phyloP scores from a whole-genome alignment of 768 basidiomycete species.

The Brasilioporus rufonigricans region DNA sequence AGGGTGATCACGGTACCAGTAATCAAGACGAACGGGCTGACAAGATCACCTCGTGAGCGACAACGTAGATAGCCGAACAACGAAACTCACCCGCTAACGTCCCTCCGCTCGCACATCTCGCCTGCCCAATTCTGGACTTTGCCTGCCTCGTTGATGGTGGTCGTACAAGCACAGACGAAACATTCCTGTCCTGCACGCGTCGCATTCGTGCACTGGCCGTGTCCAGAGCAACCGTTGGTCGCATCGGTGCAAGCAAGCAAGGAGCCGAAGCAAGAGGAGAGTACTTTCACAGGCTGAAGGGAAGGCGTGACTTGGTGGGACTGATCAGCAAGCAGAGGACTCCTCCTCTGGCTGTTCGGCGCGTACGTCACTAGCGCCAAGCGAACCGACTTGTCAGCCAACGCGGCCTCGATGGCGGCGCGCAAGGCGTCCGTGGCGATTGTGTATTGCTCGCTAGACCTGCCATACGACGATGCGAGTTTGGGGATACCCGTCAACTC shows the following conservation, averaged over 20 bases:
- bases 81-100: constrained; percentile 70
- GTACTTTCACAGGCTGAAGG: constrained; percentile 53
- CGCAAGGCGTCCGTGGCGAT: constrained; percentile 46
- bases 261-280: constrained; percentile 62
- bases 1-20: constrained; percentile 65
- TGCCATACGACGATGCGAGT: constrained; percentile 47
- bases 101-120: constrained; percentile 70
- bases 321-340: constrained; percentile 41
- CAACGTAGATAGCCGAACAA: neutral
- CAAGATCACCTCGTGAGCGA: neutral
- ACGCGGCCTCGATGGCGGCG: constrained; percentile 43
- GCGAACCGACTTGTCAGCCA: constrained; percentile 39
- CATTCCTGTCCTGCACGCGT: constrained; percentile 57
- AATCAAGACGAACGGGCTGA: constrained; percentile 72
- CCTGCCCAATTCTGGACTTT: constrained; percentile 72
- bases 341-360: constrained; percentile 37
- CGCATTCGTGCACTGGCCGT: constrained; percentile 62
- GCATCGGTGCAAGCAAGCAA: constrained; percentile 54
- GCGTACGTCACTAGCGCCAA: constrained; percentile 55
- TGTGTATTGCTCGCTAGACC: constrained; percentile 53
- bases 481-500: constrained; percentile 52
- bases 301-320: constrained; percentile 37
- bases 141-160: constrained; percentile 50
- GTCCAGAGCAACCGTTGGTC: constrained; percentile 67
- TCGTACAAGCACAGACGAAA: constrained; percentile 45